Conservation (phyloP, 1,284 basidiomycete species). For the Heterobasidion occidentale region DNA sequence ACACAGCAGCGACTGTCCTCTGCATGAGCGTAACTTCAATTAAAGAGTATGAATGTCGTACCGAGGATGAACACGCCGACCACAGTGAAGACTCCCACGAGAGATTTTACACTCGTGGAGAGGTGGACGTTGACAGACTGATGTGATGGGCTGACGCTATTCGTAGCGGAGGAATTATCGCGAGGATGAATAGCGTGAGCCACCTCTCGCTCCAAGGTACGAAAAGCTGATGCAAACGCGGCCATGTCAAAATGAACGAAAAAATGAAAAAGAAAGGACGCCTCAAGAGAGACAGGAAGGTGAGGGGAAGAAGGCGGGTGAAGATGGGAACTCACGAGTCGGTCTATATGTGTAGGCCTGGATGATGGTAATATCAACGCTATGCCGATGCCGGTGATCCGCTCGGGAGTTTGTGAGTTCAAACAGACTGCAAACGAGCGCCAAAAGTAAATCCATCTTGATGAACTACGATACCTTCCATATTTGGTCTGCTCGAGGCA, state of each 20-base stretch:
- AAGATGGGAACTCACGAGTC: neutral
- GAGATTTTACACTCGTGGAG: constrained; percentile 20
- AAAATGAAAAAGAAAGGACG: constrained; percentile 7
- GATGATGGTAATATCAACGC: neutral
- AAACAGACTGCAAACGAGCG: no score
- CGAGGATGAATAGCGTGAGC: constrained; percentile 9
- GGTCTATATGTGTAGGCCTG: constrained; percentile 4
- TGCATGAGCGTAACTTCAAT: neutral
- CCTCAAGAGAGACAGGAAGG: neutral
- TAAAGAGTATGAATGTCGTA: constrained; percentile 10
- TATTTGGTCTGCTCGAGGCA: no score
- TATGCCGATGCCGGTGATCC: neutral
- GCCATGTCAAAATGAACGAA: constrained; percentile 11
- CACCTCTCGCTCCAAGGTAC: constrained; percentile 12
- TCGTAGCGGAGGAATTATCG: constrained; percentile 1
- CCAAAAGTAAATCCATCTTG: no score
- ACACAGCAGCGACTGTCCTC: constrained; percentile 3
- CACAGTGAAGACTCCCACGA: constrained; percentile 21
- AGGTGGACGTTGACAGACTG: constrained; percentile 10
- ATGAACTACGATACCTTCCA: no score
- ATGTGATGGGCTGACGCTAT: constrained; percentile 8
- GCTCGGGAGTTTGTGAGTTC: no score
- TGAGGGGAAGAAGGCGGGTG: constrained; percentile 5
- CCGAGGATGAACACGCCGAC: constrained; percentile 24
- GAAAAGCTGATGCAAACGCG: constrained; percentile 1